phyloP scores from a whole-genome alignment of 2,329 filamentous ascomycete genomes.

The Xylariaceae sp. region DNA sequence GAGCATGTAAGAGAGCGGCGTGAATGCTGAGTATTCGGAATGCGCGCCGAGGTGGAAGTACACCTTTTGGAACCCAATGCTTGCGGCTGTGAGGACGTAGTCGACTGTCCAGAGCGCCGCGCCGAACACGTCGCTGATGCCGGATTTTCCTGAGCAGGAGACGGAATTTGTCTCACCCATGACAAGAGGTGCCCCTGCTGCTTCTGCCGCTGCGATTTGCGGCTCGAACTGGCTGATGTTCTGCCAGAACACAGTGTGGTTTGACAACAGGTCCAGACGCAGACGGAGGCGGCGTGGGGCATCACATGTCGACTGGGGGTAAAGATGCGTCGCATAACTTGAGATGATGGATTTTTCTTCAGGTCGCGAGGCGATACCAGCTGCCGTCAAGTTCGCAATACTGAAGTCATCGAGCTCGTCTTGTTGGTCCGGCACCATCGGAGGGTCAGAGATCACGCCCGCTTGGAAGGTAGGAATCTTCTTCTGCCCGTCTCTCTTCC shows the following conservation, averaged over 20 bases:
- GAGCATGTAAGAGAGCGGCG: constrained; percentile 27
- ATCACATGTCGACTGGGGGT: constrained; percentile 36
- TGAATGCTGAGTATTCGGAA: constrained; percentile 32
- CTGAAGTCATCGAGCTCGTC: constrained; percentile 34
- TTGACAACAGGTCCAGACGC: constrained; percentile 32
- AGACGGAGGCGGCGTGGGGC: constrained; percentile 31
- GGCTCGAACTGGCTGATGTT: constrained; percentile 34
- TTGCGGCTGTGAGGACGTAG: constrained; percentile 37
- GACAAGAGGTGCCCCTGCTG: constrained; percentile 35
- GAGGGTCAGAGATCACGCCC: constrained; percentile 34
- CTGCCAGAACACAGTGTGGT: constrained; percentile 33
- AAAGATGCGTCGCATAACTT: constrained; percentile 34
- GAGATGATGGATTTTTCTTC: constrained; percentile 32
- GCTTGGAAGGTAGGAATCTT: constrained; percentile 31
- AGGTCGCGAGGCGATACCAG: constrained; percentile 23
- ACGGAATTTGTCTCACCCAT: constrained; percentile 46
- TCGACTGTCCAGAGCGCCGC: constrained; percentile 46
- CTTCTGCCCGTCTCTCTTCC: constrained; percentile 6
- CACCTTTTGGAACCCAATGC: constrained; percentile 32
- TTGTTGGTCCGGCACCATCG: constrained; percentile 35
- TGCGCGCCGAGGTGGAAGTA: constrained; percentile 43
- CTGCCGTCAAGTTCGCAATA: constrained; percentile 32
- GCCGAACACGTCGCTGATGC: constrained; percentile 44
- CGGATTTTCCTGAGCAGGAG: constrained; percentile 36
- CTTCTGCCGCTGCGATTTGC: constrained; percentile 33